Base-by-base conservation (phyloP, 148 eudicot genomes). In the Chenopodium suecicum region DNA sequence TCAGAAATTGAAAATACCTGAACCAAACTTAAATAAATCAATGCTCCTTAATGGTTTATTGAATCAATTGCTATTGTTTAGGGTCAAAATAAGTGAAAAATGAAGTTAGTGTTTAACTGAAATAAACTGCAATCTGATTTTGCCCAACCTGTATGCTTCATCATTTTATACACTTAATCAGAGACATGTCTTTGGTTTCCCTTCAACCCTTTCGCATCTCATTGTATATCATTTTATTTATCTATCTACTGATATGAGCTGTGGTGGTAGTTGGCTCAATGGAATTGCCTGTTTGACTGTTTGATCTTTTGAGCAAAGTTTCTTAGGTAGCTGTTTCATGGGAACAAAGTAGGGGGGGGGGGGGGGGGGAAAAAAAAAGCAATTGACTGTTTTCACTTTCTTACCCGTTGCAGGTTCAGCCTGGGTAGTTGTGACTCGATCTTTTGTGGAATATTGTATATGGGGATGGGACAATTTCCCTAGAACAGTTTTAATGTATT, bases 401-500 rank as follows among this genome's bases (percentile, higher is more conserved):
- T 34, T 25, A 20, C 73, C 22, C 6, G 80, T 19, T 87, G 47
- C 91, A 96, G 99, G 99, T 82, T 96, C 99, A 7, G 99, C 99
- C 9, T 96, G 99, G 99, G 97, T 93, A 66, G 83, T 96, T 23
- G 89, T 96, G 37, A 89, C 91, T 54, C 97, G 98, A 34, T 96
- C 99, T 0, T 96, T 96, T 75, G 92, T 92, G 7, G 97, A 96
- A 70, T 96, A 96, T 85, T 96, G 99, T 85, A 94, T 96, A 87
- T 88, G 94, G 94, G 98, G 99, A 74, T 94, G 95, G 98, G 98
- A 96, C 77, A 96, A 92, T 79, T 89, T 96, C 83, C 99, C 99
- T 1, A 90, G 99, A 81, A 94, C 97, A 7, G 76, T 91, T 78
- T 89, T 96, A 29, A 87, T 96, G 95, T 96, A 96, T 83, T 94